Evolutionary conservation across 1,284 basidiomycete genomes (phyloP), one percentile per base, ranked within the genome.

Genomic region (Athelia psychrophila): DNA sequence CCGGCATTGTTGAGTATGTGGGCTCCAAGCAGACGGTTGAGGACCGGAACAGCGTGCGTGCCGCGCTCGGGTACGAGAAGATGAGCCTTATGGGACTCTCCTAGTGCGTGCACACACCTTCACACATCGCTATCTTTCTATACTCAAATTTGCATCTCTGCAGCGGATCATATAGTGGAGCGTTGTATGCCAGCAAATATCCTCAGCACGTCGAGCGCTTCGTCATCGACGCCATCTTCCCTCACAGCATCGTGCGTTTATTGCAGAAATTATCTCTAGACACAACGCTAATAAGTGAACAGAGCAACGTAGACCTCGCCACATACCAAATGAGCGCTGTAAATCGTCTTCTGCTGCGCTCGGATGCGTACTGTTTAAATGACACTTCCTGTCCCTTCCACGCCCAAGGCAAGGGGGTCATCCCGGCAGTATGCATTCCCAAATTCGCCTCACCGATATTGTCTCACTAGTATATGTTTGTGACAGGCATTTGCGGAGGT

Each of bases 341-440:
- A n/a, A 57, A 59, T 32, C 56, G 57, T 16, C 52, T 59, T 13
- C 52, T 59, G 15, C 40, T 50, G 19, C 56, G 57, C 19, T 56
- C 57, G 3, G 57, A 59, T 24, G 57, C 56, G 2, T 57, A 52
- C 45, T 59, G 57, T 18, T 20, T 59, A n/a, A n/a, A 35, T 13
- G 54, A 59, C 35, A 19, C 53, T 9, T 22, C 56, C 10, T 57
- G 57, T 24, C 57, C 57, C 2, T 59, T 59, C 47, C 50, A 57
- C 25, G 44, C 48, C 16, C 51, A 57, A 40, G 57, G 57, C 2
- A 55, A 57, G n/a, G 57, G 57, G 8, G 52, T 51, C 32, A 49
- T 58, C 48, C 47, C 53, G 12, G 45, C 44, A 44, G 56, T 45
- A 35, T 25, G 19, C 18, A 22, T 19, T 42, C 38, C 20, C n/a